Evolutionary conservation across 768 basidiomycete species (phyloP), one percentile per base, ranked within the genome.

Genomic region (Lactifluus volemus): DNA sequence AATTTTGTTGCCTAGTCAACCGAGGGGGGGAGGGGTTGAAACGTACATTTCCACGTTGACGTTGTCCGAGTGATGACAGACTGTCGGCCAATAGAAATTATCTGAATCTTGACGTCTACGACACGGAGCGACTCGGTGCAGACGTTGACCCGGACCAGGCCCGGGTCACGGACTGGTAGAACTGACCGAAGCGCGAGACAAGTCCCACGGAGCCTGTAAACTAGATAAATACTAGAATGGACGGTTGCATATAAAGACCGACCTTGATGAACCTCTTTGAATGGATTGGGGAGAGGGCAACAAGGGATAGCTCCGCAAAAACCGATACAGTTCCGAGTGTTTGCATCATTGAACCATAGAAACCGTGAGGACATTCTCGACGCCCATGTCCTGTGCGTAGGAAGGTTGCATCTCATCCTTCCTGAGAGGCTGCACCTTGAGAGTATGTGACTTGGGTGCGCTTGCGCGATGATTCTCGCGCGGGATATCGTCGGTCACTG

Each of bases 91-190:
- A 95, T 92, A 29, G 88, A 76, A 66, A 84, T 88, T 67, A 98
- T 93, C 73, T 96, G 94, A 65, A 98, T 96, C 74, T 95, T 96
- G 73, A 98, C 94, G 70, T 97, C 91, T 65, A 98, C 92, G 51
- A 88, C 72, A 60, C 85, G 84, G 48, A 98, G 80, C 1, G 81
- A 80, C 72, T 98, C 96, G 15, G 92, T 90, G 80, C 94, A 96
- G 63, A 96, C 89, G 71, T 98, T 97, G 73, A 97, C 86, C 67
- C 92, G 84, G 54, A 88, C 89, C 38, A 97, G 80, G 59, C 95
- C 94, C 1, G 92, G 94, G 70, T 96, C 67, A 95, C 92, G 8
- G 91, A 86, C 74, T 89, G 92, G 84, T 96, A 96, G 80, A 98
- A 96, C 70, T 96, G 84, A 52, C 95, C 95, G 68, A 98, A 98